These are phyloP conservation scores for Sugiyamaella americana DNA, from an alignment of 805 yeast species.

Conservation along the genomic window DNA sequence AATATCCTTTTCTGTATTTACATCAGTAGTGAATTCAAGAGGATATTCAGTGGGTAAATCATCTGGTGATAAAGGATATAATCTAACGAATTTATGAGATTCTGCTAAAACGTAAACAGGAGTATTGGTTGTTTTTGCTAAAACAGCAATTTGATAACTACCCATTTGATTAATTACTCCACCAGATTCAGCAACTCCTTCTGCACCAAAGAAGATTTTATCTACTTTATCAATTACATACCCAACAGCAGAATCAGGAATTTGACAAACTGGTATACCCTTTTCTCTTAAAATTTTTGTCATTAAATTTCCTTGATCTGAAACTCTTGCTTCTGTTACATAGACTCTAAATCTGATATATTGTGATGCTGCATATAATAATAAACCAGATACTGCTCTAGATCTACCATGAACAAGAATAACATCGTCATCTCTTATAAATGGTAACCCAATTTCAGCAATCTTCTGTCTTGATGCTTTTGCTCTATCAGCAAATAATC, in stretches of 20 bases:
- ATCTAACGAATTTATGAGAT: conserved; percentile 90
- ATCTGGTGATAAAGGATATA: conserved; percentile 89
- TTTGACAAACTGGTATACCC: conserved; percentile 80
- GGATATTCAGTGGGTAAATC: conserved; percentile 67
- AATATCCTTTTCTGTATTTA: conserved; percentile 29
- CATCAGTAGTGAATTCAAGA: conserved; percentile 38
- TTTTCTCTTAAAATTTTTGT: conserved; percentile 58
- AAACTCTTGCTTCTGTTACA: conserved; percentile 89
- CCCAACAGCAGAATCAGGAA: conserved; percentile 92
- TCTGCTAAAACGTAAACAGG: conserved; percentile 94
- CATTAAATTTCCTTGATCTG: conserved; percentile 59
- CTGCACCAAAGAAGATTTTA: conserved; percentile 95
- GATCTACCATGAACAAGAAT: conserved; percentile 87
- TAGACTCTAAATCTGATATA: conserved; percentile 80
- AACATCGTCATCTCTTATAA: conserved; percentile 86
- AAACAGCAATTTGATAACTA: conserved; percentile 86
- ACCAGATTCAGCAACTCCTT: conserved; percentile 98
- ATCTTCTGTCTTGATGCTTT: conserved; percentile 82
- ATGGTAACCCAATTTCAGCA: conserved; percentile 81
- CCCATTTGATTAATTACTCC: conserved; percentile 93
- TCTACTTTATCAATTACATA: conserved; percentile 85
- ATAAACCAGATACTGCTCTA: conserved; percentile 76
- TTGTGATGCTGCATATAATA: conserved; percentile 69
- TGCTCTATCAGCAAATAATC: conserved; percentile 84
- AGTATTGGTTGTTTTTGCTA: conserved; percentile 83